These are phyloP conservation scores for Hyparrhenia diplandra DNA, from an alignment of 176 grass and related monocot species.

Conservation along the genomic window DNA sequence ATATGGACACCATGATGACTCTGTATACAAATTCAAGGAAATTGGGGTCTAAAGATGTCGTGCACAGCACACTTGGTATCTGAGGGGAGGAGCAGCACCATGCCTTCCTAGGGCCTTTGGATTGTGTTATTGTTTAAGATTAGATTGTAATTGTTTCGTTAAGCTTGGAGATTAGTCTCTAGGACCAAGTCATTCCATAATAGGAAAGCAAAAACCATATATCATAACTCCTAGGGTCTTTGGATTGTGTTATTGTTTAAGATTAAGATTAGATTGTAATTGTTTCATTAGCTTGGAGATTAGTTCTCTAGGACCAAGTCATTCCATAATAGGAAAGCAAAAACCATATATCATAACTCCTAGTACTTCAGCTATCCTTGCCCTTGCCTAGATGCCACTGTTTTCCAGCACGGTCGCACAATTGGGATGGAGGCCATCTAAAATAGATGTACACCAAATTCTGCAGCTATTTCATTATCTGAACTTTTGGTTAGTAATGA, in stretches of 20 bases:
- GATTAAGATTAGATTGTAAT: background rate
- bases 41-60: background rate
- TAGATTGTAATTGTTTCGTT: background rate
- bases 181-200: background rate
- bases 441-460: constrained; percentile 14
- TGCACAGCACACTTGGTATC: background rate
- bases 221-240: background rate
- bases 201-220: background rate
- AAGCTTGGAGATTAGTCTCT: background rate
- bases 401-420: background rate
- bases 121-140: background rate
- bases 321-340: no score
- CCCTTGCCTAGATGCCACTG: background rate
- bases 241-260: background rate
- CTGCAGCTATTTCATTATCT: background rate
- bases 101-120: background rate
- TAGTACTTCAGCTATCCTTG: background rate
- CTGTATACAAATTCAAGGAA: background rate
- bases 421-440: background rate
- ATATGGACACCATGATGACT: background rate
- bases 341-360: background rate
- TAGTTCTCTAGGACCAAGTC: background rate
- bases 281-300: background rate
- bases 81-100: background rate
- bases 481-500: background rate